Conservation (phyloP, 495 filamentous ascomycete species). For the Hypoxylon intermedium region DNA sequence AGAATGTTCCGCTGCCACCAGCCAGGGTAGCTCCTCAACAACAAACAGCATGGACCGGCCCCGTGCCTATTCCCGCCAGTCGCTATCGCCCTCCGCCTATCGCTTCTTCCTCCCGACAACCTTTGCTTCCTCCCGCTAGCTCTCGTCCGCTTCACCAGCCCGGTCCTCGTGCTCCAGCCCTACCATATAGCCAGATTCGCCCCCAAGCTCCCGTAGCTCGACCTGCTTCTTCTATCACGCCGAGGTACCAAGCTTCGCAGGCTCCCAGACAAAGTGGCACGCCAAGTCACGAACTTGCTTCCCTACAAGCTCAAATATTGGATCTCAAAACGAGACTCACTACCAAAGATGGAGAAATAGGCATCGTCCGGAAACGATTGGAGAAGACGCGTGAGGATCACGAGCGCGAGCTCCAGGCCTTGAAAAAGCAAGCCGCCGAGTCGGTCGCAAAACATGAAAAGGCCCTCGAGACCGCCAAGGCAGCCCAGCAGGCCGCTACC, state of each 20-base stretch:
- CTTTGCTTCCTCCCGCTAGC: background rate
- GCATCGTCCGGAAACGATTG: slow-evolving; percentile 60
- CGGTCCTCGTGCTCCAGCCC: slow-evolving; percentile 20
- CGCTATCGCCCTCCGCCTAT: slow-evolving; percentile 26
- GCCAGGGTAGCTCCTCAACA: slow-evolving; percentile 28
- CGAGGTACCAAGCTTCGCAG: slow-evolving; percentile 41
- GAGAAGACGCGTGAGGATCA: slow-evolving; percentile 52
- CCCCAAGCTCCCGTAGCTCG: slow-evolving; percentile 35
- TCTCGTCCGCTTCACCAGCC: slow-evolving; percentile 41
- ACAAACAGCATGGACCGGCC: slow-evolving; percentile 30
- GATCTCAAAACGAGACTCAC: slow-evolving; percentile 53
- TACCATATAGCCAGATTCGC: slow-evolving; percentile 34
- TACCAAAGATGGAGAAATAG: slow-evolving; percentile 57
- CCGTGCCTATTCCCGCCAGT: slow-evolving; percentile 26
- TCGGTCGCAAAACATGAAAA: slow-evolving; percentile 55
- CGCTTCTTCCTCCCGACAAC: slow-evolving; percentile 19
- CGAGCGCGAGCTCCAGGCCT: slow-evolving; percentile 53
- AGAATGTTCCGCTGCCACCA: slow-evolving; percentile 20
- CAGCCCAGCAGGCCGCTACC: slow-evolving; percentile 52
- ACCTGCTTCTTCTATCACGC: slow-evolving; percentile 33
- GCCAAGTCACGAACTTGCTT: slow-evolving; percentile 34
- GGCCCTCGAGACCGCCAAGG: slow-evolving; percentile 52
- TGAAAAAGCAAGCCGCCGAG: slow-evolving; percentile 56
- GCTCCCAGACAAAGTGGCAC: slow-evolving; percentile 21
- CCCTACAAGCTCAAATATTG: slow-evolving; percentile 42